These are phyloP conservation scores for Coemansia sp. DNA, from an alignment of 192 early-diverging fungal genomes.

Conservation along the genomic window DNA sequence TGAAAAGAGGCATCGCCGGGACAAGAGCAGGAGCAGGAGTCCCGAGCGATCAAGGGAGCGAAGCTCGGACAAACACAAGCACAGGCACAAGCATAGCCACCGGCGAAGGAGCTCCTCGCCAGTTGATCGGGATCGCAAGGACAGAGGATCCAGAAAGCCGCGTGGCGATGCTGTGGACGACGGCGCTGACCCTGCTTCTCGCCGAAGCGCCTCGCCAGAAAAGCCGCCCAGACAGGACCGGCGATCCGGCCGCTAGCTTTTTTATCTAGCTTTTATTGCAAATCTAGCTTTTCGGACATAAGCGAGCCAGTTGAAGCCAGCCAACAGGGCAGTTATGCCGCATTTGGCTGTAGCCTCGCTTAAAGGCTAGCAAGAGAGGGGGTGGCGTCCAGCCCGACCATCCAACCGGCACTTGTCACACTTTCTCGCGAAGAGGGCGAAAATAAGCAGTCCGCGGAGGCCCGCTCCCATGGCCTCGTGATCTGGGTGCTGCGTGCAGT, in stretches of 20 bases:
- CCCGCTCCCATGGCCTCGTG: too few relatives aligned
- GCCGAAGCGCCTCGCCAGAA: not conserved
- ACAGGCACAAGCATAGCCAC: constrained; percentile 7
- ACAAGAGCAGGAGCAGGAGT: constrained; percentile 5
- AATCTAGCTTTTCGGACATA: not conserved
- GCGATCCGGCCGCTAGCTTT: not conserved
- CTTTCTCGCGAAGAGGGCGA: not conserved
- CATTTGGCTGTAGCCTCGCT: not conserved
- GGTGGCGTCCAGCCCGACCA: not conserved
- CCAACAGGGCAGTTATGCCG: not conserved
- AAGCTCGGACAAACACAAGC: not conserved
- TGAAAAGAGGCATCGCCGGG: not conserved
- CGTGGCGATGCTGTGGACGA: not conserved
- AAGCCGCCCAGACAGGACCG: not conserved
- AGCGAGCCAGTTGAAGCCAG: not conserved
- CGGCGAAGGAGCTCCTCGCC: constrained; percentile 23
- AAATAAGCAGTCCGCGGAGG: too few relatives aligned
- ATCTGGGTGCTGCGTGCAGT: too few relatives aligned
- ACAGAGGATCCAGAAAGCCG: not conserved
- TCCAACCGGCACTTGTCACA: not conserved
- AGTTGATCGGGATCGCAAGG: not conserved
- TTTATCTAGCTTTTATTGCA: not conserved
- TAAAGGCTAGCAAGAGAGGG: not conserved
- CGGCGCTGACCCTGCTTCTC: not conserved
- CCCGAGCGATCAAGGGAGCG: constrained; percentile 8